phyloP scores from a whole-genome alignment of 805 yeast genomes.

The Crinitomyces ghanaensis region DNA sequence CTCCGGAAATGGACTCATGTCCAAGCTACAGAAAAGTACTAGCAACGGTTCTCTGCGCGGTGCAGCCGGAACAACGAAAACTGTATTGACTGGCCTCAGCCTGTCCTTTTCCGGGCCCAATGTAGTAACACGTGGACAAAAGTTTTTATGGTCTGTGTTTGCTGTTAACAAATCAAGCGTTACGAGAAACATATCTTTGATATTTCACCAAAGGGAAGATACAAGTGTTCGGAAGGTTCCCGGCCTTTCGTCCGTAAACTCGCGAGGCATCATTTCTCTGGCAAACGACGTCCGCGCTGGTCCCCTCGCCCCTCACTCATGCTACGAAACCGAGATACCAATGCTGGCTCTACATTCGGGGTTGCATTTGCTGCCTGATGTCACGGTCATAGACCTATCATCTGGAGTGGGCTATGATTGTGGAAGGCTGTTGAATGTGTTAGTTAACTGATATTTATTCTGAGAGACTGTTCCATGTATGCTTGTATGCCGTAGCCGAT shows the following conservation, averaged over 20 bases:
- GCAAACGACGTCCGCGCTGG: slow-evolving; percentile 58
- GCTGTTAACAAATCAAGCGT: slow-evolving; percentile 50
- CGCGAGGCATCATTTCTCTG: slow-evolving; percentile 53
- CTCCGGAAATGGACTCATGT: no score
- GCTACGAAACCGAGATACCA: slow-evolving; percentile 51
- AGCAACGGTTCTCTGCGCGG: slow-evolving; percentile 12
- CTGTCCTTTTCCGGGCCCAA: slow-evolving; percentile 55
- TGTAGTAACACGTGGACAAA: slow-evolving; percentile 46
- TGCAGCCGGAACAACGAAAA: slow-evolving; percentile 1
- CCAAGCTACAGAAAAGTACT: no score
- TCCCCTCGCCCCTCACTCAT: slow-evolving; percentile 46
- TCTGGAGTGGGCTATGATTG: slow-evolving; percentile 62
- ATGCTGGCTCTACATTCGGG: slow-evolving; percentile 57
- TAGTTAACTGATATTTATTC: no score
- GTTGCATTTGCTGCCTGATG: slow-evolving; percentile 49
- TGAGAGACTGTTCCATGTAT: no score
- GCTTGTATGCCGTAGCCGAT: no score
- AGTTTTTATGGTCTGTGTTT: slow-evolving; percentile 52
- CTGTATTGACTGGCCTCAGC: slow-evolving; percentile 25
- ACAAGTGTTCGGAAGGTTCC: slow-evolving; percentile 2
- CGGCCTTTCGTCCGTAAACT: no score
- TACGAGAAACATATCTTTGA: slow-evolving; percentile 41
- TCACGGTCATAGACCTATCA: slow-evolving; percentile 49
- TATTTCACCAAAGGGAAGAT: slow-evolving; percentile 25
- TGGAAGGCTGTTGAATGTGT: slow-evolving; percentile 58